A percentile compares a stretch with the other conserved stretches of the same genome.
Evolutionary conservation across 257 asterid genomes (phyloP).

Genomic region (Petunia secreta): DNA sequence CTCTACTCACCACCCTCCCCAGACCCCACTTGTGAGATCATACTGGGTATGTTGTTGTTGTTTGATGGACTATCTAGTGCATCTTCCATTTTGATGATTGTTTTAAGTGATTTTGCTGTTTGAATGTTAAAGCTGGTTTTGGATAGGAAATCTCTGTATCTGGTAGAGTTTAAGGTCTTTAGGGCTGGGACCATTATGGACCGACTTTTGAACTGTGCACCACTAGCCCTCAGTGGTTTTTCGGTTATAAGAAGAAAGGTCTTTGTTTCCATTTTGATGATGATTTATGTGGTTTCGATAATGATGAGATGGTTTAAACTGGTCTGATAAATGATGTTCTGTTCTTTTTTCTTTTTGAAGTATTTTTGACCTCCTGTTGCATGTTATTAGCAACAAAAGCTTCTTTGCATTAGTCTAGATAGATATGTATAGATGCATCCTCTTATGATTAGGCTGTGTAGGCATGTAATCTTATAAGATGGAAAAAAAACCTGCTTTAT

Average conservation of each 20-base stretch:
- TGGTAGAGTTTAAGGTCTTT: background rate
- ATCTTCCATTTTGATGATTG: background rate
- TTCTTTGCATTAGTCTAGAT: background rate
- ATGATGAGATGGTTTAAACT: background rate
- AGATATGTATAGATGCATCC: background rate
- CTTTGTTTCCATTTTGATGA: background rate
- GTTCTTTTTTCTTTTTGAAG: background rate
- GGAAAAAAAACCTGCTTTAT: background rate
- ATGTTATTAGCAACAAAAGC: background rate
- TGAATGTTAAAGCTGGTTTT: constrained; percentile 25
- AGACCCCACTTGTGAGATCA: too few relatives aligned
- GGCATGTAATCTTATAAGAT: background rate
- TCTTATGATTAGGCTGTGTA: background rate
- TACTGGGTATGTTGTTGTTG: background rate
- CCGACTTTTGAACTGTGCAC: too few relatives aligned
- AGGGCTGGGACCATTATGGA: too few relatives aligned
- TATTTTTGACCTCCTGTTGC: background rate
- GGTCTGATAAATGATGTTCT: background rate
- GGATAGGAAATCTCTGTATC: background rate
- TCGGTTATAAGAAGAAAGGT: background rate
- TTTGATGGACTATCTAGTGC: background rate
- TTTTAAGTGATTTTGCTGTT: background rate
- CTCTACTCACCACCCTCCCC: too few relatives aligned
- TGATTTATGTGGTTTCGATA: background rate
- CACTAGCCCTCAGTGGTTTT: too few relatives aligned